Evolutionary conservation across 331 rosid genomes (phyloP).

Genomic region (Telfairia occidentalis): DNA sequence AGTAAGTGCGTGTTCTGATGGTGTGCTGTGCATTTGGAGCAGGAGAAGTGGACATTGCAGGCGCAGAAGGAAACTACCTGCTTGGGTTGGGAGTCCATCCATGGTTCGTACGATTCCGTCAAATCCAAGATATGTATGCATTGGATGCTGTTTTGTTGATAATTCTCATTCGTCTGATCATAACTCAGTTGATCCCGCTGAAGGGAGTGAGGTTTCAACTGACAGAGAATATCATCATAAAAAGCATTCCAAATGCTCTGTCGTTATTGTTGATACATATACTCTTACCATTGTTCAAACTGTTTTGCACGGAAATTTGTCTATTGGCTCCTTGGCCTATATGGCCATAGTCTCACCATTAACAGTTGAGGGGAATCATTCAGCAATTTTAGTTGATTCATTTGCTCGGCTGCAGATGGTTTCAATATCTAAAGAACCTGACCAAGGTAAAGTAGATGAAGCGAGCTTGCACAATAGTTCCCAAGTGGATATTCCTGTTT

Average conservation of each 20-base stretch:
- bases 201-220: slow-evolving; percentile 28
- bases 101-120: slow-evolving; percentile 52
- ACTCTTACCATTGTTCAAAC: slow-evolving; percentile 69
- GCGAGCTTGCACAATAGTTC: slow-evolving; percentile 25
- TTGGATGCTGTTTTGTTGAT: slow-evolving; percentile 69
- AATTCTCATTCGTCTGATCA: slow-evolving; percentile 21
- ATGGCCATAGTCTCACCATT: slow-evolving; percentile 51
- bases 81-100: slow-evolving; percentile 87
- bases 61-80: slow-evolving; percentile 73
- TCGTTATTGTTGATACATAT: slow-evolving; percentile 63
- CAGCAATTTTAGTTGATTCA: slow-evolving; percentile 56
- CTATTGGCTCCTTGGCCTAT: slow-evolving; percentile 58
- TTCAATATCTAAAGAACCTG: slow-evolving; percentile 34
- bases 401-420: slow-evolving; percentile 56
- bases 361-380: slow-evolving; percentile 40
- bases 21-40: slow-evolving; percentile 92
- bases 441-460: slow-evolving; percentile 31
- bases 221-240: slow-evolving; percentile 46
- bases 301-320: slow-evolving; percentile 66
- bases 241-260: slow-evolving; percentile 54
- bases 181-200: slow-evolving; percentile 31
- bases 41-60: slow-evolving; percentile 84
- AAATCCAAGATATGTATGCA: slow-evolving; percentile 60
- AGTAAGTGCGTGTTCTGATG: slow-evolving; percentile 77
- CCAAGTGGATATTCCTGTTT: slow-evolving; percentile 36